phyloP scores from a whole-genome alignment of 768 basidiomycete species.

The Rhodocollybia butyracea region DNA sequence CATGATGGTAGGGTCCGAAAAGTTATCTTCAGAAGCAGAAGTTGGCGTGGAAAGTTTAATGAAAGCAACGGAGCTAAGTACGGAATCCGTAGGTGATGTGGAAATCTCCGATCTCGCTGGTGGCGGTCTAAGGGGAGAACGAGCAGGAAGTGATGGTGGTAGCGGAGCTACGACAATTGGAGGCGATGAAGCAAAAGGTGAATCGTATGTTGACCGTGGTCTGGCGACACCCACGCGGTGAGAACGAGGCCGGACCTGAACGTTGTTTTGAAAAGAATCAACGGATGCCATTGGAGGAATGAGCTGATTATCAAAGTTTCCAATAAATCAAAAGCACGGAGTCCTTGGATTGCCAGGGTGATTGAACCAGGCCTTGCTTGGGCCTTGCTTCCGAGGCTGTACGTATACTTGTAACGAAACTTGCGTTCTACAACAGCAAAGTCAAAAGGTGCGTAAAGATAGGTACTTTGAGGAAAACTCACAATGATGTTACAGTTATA shows the following conservation, averaged over 20 bases:
- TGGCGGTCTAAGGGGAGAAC: conserved; percentile 24
- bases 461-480: too few relatives aligned
- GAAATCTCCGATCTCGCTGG: conserved; percentile 10
- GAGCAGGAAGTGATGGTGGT: conserved; percentile 21
- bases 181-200: conserved; percentile 26
- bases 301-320: background rate
- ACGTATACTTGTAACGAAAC: background rate
- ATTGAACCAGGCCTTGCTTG: background rate
- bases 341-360: conserved; percentile 1
- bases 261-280: background rate
- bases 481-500: too few relatives aligned
- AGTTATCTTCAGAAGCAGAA: conserved; percentile 4
- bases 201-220: conserved; percentile 31
- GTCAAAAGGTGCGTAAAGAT: too few relatives aligned
- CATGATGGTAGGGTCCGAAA: conserved; percentile 7
- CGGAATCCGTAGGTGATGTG: background rate
- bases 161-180: conserved; percentile 29
- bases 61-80: conserved; percentile 8
- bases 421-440: background rate
- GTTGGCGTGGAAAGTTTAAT: conserved; percentile 9
- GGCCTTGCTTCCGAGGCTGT: background rate
- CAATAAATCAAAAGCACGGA: background rate
- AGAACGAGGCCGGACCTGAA: conserved; percentile 32
- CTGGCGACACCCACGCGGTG: conserved; percentile 41
- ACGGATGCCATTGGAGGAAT: conserved; percentile 6